These are phyloP conservation scores for Lachancea quebecensis DNA, from an alignment of 805 yeast genomes.

Conservation along the genomic window DNA sequence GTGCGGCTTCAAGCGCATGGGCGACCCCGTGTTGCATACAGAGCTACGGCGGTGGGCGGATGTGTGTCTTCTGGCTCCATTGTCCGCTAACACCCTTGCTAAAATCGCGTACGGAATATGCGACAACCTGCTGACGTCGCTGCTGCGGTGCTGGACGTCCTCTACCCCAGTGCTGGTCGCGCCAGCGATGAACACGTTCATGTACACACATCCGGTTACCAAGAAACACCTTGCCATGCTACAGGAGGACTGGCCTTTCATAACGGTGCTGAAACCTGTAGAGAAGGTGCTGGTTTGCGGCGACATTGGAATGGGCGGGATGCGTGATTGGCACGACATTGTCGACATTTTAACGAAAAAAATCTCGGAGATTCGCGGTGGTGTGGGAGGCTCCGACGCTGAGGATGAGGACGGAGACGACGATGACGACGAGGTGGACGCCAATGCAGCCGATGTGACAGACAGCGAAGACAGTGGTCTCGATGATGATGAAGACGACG, in stretches of 20 bases:
- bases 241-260: constrained; percentile 66
- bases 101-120: constrained; percentile 72
- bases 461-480: constrained; percentile 38
- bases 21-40: constrained; percentile 75
- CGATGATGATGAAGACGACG: constrained; percentile 32
- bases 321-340: constrained; percentile 82
- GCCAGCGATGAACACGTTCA: constrained; percentile 83
- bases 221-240: constrained; percentile 59
- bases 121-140: constrained; percentile 67
- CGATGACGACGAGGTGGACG: constrained; percentile 40
- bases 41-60: constrained; percentile 91
- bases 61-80: constrained; percentile 65
- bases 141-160: constrained; percentile 74
- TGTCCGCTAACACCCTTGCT: constrained; percentile 73
- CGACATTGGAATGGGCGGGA: constrained; percentile 88
- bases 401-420: constrained; percentile 41
- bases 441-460: constrained; percentile 36
- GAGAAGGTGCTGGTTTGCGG: constrained; percentile 77
- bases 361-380: constrained; percentile 27
- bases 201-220: constrained; percentile 74
- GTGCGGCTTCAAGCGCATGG: constrained; percentile 45
- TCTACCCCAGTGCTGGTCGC: constrained; percentile 66
- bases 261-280: constrained; percentile 68
- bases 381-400: constrained; percentile 14
- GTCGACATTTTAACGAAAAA: constrained; percentile 49